Conservation (phyloP, 805 yeast species). For the Lachancea fermentati region DNA sequence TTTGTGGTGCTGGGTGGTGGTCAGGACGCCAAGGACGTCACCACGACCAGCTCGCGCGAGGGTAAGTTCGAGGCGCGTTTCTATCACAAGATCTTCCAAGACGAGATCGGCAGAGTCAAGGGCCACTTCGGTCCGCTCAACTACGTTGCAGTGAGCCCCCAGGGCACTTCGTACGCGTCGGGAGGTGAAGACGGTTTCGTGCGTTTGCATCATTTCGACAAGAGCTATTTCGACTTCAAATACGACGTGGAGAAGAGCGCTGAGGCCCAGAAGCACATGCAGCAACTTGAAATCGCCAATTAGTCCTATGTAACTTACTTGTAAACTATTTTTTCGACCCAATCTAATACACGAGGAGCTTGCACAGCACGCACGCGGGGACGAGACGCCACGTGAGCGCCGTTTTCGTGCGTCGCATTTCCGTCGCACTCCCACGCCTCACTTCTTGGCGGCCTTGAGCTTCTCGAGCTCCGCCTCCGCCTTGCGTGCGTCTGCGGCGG, state of each 20-base stretch:
- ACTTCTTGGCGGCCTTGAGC: background rate
- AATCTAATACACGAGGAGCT: background rate
- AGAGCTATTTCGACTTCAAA: constrained; percentile 85
- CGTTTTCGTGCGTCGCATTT: no score
- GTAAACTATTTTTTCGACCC: background rate
- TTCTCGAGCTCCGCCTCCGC: constrained; percentile 24
- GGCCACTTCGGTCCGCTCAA: constrained; percentile 99
- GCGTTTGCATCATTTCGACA: constrained; percentile 90
- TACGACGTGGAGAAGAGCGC: constrained; percentile 88
- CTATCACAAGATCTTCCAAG: constrained; percentile 90
- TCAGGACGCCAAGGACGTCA: constrained; percentile 97
- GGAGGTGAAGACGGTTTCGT: constrained; percentile 99
- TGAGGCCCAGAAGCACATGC: constrained; percentile 36
- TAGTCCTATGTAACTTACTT: background rate
- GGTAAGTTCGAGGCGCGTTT: constrained; percentile 97
- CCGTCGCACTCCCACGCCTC: background rate
- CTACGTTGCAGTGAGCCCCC: constrained; percentile 89
- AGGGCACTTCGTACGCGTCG: constrained; percentile 87
- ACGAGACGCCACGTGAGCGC: no score
- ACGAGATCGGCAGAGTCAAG: constrained; percentile 93
- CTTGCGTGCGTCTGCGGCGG: constrained; percentile 38
- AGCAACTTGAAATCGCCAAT: constrained; percentile 11
- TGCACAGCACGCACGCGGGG: no score
- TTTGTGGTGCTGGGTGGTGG: constrained; percentile 96
- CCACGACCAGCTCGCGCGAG: constrained; percentile 89